Base-by-base conservation (phyloP, 495 filamentous ascomycete species). In the Xylaria telfairii region DNA sequence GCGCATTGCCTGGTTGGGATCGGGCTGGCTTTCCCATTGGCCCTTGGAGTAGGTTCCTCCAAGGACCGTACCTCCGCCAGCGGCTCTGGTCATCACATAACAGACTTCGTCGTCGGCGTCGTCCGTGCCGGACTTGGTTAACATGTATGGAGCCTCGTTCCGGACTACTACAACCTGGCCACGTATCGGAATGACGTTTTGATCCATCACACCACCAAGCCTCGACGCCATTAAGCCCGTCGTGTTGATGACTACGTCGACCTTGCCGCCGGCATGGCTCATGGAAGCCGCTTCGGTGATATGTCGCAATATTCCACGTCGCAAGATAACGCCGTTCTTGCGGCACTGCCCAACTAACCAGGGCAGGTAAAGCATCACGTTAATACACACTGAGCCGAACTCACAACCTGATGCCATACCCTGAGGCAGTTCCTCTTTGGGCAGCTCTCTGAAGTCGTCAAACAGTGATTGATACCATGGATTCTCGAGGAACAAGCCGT, bases 21-120 rank as follows among this genome's bases (percentile, higher is more conserved):
- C 96, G 0, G 91, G 88, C 70, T 92, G 85, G 19, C 88, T 83
- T 68, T 98, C 94, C 94, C 93, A 98, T 68, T 89, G 91, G 19
- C 90, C 85, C 77, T 90, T 91, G 81, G 93, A 90, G 76, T 97
- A 94, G 30, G 90, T 96, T 0, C 96, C 96, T 7, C 96, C 96
- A 5, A 99, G 84, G 32, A 99, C 85, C 0, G 93, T 97, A 3
- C 88, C 88, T 17, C 88, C 88, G 21, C 88, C 95, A 9, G 88
- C 90, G 2, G 95, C 93, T n/a, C 96, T 88, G 68, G 90, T 89
- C 95, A 99, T 99, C 61, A 95, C 88, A 75, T 99, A 99, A 69
- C 85, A 84, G n/a, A 89, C 81, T 77, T 98, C 95, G 44, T 93
- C 94, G 0, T 86, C 85, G 0, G 89, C 92, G 73, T 97, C 92